Percentiles rank a stretch among this genome's conserved stretches.
phyloP scores from a whole-genome alignment of 768 basidiomycete genomes.

The Terana coerulea region DNA sequence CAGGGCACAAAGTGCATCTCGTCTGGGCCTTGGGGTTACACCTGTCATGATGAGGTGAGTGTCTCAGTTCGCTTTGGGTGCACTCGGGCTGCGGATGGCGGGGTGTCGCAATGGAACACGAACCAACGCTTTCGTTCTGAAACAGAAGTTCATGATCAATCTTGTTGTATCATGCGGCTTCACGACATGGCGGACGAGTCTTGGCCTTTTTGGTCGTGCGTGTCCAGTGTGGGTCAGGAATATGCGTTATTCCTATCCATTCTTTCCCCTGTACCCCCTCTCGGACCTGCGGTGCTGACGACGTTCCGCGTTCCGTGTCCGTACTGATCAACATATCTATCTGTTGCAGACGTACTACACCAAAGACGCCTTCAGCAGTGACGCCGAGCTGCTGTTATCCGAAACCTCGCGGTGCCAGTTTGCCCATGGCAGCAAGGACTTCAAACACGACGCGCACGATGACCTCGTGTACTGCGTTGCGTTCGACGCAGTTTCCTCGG shows the following conservation, averaged over 20 bases:
- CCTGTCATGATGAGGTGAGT: slow-evolving; percentile 74
- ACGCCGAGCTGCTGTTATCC: slow-evolving; percentile 52
- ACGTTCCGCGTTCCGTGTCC: slow-evolving; percentile 5
- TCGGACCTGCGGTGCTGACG: slow-evolving; percentile 4
- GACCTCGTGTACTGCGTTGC: slow-evolving; percentile 90
- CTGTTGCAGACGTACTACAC: slow-evolving; percentile 98
- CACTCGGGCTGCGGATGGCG: neutral
- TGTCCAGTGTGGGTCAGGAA: no score
- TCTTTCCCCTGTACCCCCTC: neutral
- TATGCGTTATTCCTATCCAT: no score
- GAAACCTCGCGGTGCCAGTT: slow-evolving; percentile 84
- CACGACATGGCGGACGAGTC: no score
- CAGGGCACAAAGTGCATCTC: slow-evolving; percentile 65
- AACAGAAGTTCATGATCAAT: no score
- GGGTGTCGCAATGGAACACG: no score
- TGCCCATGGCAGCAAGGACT: slow-evolving; percentile 81
- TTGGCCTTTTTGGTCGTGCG: no score
- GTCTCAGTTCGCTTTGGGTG: neutral
- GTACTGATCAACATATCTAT: neutral
- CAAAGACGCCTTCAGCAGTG: slow-evolving; percentile 70
- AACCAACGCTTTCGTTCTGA: no score
- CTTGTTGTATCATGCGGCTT: no score
- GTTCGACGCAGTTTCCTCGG: slow-evolving; percentile 57
- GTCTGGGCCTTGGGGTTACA: slow-evolving; percentile 42
- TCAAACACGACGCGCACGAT: slow-evolving; percentile 69